phyloP scores from a whole-genome alignment of 306 rosid genomes.

The Morella rubra region DNA sequence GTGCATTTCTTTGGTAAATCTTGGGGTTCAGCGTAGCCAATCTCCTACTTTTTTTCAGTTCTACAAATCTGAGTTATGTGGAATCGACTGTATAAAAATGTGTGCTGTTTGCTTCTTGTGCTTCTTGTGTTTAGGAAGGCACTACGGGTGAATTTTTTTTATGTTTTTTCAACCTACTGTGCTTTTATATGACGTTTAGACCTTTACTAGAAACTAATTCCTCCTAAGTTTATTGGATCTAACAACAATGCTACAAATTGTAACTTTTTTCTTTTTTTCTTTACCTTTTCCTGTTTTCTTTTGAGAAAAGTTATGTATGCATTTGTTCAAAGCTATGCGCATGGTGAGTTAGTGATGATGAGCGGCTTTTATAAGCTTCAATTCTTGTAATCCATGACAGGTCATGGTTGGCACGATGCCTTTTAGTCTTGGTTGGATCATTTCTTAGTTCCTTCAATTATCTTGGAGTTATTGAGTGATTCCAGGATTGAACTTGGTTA shows the following conservation, averaged over 20 bases:
- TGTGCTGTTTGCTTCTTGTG: not conserved
- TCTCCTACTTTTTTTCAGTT: constrained; percentile 13
- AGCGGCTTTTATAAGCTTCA: not conserved
- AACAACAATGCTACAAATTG: not conserved
- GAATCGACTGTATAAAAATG: not conserved
- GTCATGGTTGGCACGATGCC: not conserved
- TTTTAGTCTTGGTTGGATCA: not conserved
- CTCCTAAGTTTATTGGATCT: not conserved
- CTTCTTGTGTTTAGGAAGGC: not conserved
- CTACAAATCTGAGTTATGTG: not conserved
- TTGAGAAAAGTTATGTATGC: not conserved
- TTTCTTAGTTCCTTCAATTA: not conserved
- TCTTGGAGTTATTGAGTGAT: not conserved
- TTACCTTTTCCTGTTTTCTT: not conserved
- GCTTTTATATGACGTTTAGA: not conserved
- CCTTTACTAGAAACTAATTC: not conserved
- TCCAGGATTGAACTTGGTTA: not conserved
- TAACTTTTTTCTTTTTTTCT: not conserved
- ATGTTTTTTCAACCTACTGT: not conserved
- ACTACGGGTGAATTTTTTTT: not conserved
- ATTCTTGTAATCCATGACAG: not conserved
- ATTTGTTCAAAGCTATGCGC: not conserved
- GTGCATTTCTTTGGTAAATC: constrained; percentile 14
- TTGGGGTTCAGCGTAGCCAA: constrained; percentile 11
- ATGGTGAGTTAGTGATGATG: not conserved